A percentile compares a stretch with the other conserved stretches of the same genome.
These are phyloP conservation scores for Penicillium paradoxum DNA, from an alignment of 495 filamentous ascomycete genomes.

Conservation along the genomic window DNA sequence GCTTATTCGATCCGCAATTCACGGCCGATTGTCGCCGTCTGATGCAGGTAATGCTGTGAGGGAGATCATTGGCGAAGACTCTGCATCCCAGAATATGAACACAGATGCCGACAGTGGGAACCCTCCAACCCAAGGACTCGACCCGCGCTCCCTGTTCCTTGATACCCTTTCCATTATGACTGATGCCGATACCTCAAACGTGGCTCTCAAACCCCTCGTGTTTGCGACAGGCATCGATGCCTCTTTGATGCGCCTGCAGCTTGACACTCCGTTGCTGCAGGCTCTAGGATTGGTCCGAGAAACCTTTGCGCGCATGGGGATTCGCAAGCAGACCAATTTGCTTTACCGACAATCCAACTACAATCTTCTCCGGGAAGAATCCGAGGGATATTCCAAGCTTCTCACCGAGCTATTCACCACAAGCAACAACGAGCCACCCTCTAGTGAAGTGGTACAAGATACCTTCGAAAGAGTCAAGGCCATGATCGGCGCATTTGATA, in stretches of 20 bases:
- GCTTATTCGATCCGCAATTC: slow-evolving; percentile 65
- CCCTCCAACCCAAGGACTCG: slow-evolving; percentile 38
- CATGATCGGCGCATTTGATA: slow-evolving; percentile 85
- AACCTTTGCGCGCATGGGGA: slow-evolving; percentile 74
- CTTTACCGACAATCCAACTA: slow-evolving; percentile 95
- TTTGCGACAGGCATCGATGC: slow-evolving; percentile 66
- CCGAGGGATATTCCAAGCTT: slow-evolving; percentile 89
- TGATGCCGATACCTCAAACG: slow-evolving; percentile 53
- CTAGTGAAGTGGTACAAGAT: slow-evolving; percentile 59
- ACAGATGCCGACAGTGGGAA: slow-evolving; percentile 29
- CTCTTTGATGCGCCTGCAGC: slow-evolving; percentile 66
- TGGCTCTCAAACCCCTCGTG: slow-evolving; percentile 50
- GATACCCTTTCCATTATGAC: slow-evolving; percentile 74
- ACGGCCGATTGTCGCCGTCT: slow-evolving; percentile 56
- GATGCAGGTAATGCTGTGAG: slow-evolving; percentile 70
- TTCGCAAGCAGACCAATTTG: slow-evolving; percentile 83
- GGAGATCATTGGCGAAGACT: slow-evolving; percentile 62
- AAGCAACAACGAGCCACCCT: slow-evolving; percentile 55
- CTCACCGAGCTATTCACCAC: slow-evolving; percentile 85
- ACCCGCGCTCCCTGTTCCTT: slow-evolving; percentile 68
- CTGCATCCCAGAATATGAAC: slow-evolving; percentile 36
- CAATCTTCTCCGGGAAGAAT: slow-evolving; percentile 92
- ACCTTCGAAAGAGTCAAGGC: slow-evolving; percentile 81
- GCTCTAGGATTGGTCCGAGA: slow-evolving; percentile 74
- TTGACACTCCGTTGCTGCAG: slow-evolving; percentile 74